Evolutionary conservation across 257 asterid genomes (phyloP).

Genomic region (Eustoma russellianum): DNA sequence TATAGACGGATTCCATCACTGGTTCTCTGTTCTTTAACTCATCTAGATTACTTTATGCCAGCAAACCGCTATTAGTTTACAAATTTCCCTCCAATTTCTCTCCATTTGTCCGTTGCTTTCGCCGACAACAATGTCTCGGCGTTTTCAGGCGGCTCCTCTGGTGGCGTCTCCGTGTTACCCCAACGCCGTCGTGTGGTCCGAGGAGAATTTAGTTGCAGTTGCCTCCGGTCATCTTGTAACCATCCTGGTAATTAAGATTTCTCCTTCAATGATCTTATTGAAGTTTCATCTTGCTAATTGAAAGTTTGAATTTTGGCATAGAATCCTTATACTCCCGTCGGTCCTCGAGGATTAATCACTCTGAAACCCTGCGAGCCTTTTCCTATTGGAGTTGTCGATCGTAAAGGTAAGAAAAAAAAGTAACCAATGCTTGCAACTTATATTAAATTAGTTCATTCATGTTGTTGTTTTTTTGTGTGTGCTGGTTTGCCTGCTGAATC

Average conservation of each 20-base stretch:
- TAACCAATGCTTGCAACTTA: no score
- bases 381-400: slow-evolving; percentile 61
- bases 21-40: no score
- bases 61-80: no score
- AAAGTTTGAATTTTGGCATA: neutral
- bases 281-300: neutral
- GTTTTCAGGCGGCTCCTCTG: slow-evolving; percentile 52
- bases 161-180: slow-evolving; percentile 60
- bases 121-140: slow-evolving; percentile 33
- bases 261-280: neutral
- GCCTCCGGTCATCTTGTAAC: slow-evolving; percentile 57
- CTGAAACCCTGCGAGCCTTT: slow-evolving; percentile 51
- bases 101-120: neutral
- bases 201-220: slow-evolving; percentile 75
- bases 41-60: no score
- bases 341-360: slow-evolving; percentile 69
- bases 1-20: no score
- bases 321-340: slow-evolving; percentile 32
- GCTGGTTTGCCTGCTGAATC: no score
- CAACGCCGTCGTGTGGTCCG: slow-evolving; percentile 79
- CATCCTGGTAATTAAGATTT: slow-evolving; percentile 56
- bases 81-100: neutral
- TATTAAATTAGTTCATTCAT: no score
- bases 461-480: no score
- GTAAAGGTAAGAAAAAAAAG: slow-evolving; percentile 43